Conservation (phyloP, 768 basidiomycete species). For the Amanita pseudoporphyria region DNA sequence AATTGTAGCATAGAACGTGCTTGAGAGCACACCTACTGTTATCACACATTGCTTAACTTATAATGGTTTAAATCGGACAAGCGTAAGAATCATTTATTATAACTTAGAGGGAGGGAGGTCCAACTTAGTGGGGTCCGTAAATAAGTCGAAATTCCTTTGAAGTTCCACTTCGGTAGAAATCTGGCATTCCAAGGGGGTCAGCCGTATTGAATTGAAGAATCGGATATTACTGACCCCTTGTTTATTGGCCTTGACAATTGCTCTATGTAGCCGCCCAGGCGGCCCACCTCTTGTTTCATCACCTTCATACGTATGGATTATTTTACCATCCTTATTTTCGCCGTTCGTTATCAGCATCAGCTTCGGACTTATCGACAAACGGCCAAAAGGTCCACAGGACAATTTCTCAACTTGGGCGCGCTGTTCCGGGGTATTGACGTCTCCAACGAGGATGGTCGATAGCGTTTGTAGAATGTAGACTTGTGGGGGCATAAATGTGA, state of each 20-base stretch:
- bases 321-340: conserved; percentile 33
- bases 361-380: conserved; percentile 49
- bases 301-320: conserved; percentile 55
- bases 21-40: no score
- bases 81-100: not conserved
- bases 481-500: conserved; percentile 66
- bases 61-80: no score
- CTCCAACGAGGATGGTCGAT: conserved; percentile 37
- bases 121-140: conserved; percentile 32
- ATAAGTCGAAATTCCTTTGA: conserved; percentile 59
- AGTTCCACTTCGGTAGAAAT: conserved; percentile 39
- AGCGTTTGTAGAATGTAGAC: conserved; percentile 61
- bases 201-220: not conserved
- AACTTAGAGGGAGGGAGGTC: not conserved
- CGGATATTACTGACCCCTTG: conserved; percentile 35
- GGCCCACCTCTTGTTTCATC: conserved; percentile 59
- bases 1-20: not conserved
- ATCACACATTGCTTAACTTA: no score
- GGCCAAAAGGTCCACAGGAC: conserved; percentile 48
- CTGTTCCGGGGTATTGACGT: conserved; percentile 33
- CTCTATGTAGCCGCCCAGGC: conserved; percentile 51
- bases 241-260: conserved; percentile 34
- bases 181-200: conserved; percentile 21
- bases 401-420: conserved; percentile 34
- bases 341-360: conserved; percentile 16